phyloP scores from a whole-genome alignment of 1,284 basidiomycete species.

The Malassezia sp. region DNA sequence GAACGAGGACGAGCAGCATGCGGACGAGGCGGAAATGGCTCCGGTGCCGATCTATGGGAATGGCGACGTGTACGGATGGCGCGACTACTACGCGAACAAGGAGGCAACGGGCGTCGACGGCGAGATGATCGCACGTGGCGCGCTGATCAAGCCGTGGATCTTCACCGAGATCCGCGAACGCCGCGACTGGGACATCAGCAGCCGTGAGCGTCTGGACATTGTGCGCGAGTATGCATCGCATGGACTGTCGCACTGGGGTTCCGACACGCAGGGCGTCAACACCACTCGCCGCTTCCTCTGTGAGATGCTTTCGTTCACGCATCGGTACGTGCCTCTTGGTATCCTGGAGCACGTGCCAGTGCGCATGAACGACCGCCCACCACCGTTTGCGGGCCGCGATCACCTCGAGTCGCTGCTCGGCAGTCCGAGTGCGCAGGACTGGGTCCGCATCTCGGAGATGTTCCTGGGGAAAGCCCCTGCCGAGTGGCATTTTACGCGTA shows the following conservation, averaged over 20 bases:
- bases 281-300: constrained; percentile 86
- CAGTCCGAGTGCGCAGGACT: constrained; percentile 70
- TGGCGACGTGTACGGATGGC: constrained; percentile 80
- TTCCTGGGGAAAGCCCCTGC: constrained; percentile 66
- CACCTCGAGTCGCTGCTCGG: constrained; percentile 71
- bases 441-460: constrained; percentile 92
- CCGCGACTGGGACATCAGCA: constrained; percentile 73
- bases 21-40: constrained; percentile 50
- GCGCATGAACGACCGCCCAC: constrained; percentile 78
- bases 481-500: constrained; percentile 53
- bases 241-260: constrained; percentile 41
- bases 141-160: constrained; percentile 66
- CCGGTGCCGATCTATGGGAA: constrained; percentile 88
- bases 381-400: constrained; percentile 69
- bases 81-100: constrained; percentile 69
- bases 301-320: constrained; percentile 86
- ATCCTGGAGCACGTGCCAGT: constrained; percentile 73
- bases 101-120: constrained; percentile 75
- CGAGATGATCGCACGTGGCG: constrained; percentile 86
- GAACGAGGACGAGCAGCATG: constrained; percentile 30
- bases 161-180: constrained; percentile 90
- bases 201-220: constrained; percentile 76
- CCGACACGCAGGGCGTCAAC: constrained; percentile 61
- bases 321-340: constrained; percentile 86
- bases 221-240: constrained; percentile 51